Evolutionary conservation across 225 moss, liverwort and hornwort genomes (phyloP).

Genomic region (Thuidium tamariscinum): DNA sequence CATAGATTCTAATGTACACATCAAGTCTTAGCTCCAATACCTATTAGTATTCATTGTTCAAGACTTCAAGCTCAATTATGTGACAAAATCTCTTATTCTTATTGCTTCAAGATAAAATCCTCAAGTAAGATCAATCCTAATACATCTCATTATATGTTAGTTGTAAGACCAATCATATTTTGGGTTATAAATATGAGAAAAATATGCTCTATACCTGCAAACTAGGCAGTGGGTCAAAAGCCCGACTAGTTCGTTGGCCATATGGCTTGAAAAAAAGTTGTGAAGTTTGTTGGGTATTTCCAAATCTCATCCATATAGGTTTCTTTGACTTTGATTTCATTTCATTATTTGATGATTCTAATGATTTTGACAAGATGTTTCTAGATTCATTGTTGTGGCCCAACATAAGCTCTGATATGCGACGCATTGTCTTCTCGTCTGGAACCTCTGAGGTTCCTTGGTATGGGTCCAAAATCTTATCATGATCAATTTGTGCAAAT

Average conservation of each 20-base stretch:
- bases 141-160: not conserved
- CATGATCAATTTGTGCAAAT: slow-evolving; percentile 9
- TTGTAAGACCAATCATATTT: not conserved
- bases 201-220: not conserved
- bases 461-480: not conserved
- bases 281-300: not conserved
- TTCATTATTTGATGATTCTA: not conserved
- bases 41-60: not conserved
- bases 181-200: rapidly evolving
- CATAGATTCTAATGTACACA: rapidly evolving
- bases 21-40: too few relatives aligned
- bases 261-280: not conserved
- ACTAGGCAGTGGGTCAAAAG: not conserved
- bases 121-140: rapidly evolving
- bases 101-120: rapidly evolving
- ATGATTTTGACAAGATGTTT: not conserved
- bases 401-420: slow-evolving; percentile 10
- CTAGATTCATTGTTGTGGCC: not conserved
- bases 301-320: not conserved
- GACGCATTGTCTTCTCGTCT: slow-evolving; percentile 3
- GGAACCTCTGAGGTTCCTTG: not conserved
- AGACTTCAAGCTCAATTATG: not conserved
- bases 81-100: not conserved
- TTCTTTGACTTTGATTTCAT: not conserved
- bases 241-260: not conserved